phyloP scores from a whole-genome alignment of 352 stramenopile species.

The Globisporangium cederbergense region DNA sequence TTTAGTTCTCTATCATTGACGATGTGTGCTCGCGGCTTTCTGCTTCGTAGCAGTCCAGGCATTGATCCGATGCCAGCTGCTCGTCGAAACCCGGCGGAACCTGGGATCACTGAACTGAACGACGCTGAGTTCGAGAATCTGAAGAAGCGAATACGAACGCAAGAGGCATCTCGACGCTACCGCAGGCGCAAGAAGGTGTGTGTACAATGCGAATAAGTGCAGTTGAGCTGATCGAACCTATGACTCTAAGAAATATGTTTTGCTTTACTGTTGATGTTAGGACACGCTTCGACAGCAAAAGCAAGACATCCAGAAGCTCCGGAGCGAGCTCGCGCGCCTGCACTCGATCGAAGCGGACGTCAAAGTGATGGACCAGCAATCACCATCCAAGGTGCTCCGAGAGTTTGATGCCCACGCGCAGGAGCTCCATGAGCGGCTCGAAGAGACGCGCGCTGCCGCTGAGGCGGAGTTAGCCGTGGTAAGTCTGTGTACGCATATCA shows the following conservation, averaged over 20 bases:
- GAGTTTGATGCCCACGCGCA: slow-evolving; percentile 1
- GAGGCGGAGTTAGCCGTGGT: slow-evolving; percentile 1
- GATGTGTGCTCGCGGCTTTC: neutral
- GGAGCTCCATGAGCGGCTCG: neutral
- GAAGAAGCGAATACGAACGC: neutral
- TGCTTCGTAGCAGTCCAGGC: neutral
- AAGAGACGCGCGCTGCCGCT: neutral
- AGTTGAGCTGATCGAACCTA: neutral
- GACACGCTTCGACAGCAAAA: slow-evolving; percentile 9
- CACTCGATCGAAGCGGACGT: neutral
- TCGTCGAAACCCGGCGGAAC: neutral
- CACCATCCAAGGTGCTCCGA: neutral
- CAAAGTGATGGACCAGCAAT: neutral
- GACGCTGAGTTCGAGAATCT: slow-evolving; percentile 6
- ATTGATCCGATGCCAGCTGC: neutral
- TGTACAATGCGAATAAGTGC: neutral
- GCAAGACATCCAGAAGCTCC: neutral
- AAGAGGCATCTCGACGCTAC: slow-evolving; percentile 1
- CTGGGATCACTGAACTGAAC: neutral
- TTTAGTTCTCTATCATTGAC: neutral
- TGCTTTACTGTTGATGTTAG: neutral
- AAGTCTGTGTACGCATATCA: neutral
- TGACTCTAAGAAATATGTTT: too few relatives aligned
- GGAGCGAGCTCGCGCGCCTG: neutral
- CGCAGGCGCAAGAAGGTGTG: slow-evolving; percentile 1